Conservation (phyloP, 805 yeast species). For the Starmerella sp. region DNA sequence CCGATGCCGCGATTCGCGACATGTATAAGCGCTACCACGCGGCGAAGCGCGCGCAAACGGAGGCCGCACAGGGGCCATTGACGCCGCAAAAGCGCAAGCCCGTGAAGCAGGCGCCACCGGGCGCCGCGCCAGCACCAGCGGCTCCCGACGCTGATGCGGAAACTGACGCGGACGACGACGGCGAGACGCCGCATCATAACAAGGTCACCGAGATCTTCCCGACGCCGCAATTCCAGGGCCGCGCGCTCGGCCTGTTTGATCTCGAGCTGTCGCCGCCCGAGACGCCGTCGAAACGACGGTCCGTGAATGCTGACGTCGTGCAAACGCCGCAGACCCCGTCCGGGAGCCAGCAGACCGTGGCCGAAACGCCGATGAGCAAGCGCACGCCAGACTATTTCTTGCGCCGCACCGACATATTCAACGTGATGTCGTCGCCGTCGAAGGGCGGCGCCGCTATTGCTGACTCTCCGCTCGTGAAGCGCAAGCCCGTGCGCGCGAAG, state of each 20-base stretch:
- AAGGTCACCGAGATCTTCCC: constrained; percentile 17
- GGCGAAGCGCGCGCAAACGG: background rate
- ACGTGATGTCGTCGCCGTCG: background rate
- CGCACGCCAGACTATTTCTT: constrained; percentile 18
- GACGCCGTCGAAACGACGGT: constrained; percentile 11
- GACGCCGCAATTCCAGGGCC: constrained; percentile 19
- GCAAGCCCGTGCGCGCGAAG: constrained; percentile 4
- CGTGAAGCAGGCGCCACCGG: background rate
- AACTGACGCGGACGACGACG: constrained; percentile 6
- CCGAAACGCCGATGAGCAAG: constrained; percentile 19
- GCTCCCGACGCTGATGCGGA: background rate
- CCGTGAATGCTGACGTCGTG: background rate
- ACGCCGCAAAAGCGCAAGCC: background rate
- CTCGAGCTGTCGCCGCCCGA: constrained; percentile 12
- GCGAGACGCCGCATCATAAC: constrained; percentile 8
- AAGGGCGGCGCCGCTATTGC: background rate
- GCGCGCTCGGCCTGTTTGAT: constrained; percentile 19
- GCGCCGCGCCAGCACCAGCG: too few species aligned
- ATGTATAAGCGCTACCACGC: constrained; percentile 16
- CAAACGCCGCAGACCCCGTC: constrained; percentile 2
- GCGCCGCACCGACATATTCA: constrained; percentile 9
- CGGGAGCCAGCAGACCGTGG: background rate
- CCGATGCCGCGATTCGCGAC: constrained; percentile 8
- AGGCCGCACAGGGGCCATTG: background rate
- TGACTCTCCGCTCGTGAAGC: constrained; percentile 17